These are phyloP conservation scores for Podospora didyma DNA, from an alignment of 495 filamentous ascomycete species.

Conservation along the genomic window DNA sequence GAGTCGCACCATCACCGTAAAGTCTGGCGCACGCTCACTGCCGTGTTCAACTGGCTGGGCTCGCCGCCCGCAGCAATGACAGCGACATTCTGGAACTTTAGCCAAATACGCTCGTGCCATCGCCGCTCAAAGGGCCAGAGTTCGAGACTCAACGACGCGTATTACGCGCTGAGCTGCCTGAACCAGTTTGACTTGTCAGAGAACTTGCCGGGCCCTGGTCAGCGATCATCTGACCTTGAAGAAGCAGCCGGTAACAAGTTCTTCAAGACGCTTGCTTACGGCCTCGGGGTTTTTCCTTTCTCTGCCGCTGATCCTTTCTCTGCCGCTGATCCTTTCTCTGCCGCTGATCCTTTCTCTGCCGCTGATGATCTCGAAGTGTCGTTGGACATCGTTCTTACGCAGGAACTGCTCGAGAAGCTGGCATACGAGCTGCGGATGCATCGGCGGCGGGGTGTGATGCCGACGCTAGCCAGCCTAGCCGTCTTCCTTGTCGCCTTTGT, in stretches of 20 bases:
- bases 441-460: constrained; percentile 4
- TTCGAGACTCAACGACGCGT: constrained; percentile 1
- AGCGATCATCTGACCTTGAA: constrained; percentile 1
- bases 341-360: too few species aligned
- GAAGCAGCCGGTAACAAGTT: too few species aligned
- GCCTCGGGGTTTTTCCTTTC: too few species aligned
- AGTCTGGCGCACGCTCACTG: constrained; percentile 1
- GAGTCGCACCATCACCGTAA: constrained; percentile 9
- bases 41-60: constrained; percentile 11
- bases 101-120: constrained; percentile 9
- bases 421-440: constrained; percentile 4
- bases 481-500: constrained; percentile 5
- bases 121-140: background rate
- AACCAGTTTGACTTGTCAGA: constrained; percentile 4
- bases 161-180: constrained; percentile 7
- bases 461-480: constrained; percentile 3
- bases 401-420: background rate
- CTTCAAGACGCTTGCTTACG: too few species aligned
- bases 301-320: too few species aligned
- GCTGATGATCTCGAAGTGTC: too few species aligned
- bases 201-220: too few species aligned
- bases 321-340: too few species aligned
- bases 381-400: background rate
- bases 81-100: constrained; percentile 12
- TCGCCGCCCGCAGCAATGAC: constrained; percentile 10